Base-by-base conservation (phyloP, 257 asterid species). In the Przewalskia tangutica region DNA sequence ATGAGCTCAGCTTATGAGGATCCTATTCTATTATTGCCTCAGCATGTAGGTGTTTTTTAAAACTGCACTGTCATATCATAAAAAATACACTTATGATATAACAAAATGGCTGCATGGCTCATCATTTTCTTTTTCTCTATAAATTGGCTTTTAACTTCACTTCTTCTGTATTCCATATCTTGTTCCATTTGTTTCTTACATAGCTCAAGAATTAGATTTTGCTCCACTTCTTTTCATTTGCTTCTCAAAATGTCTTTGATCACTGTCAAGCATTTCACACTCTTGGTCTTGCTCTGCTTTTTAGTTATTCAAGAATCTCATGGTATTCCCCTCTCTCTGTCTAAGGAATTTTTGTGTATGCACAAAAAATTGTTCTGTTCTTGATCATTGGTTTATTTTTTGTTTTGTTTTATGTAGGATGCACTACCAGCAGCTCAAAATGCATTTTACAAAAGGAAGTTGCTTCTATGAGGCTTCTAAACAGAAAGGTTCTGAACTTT, bases 41-140 rank as follows among this genome's bases (percentile, higher is more conserved):
- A 86, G 86, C 87, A 86, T 71, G 77, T 32, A 87, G 86, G 36
- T 13, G 23, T 4, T 13, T 50, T 13, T 88, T 82, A 88, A 87
- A 89, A 88, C 93, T 89, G 91, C 91, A 92, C 91, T 88, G 90
- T 86, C 91, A 64, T 51, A 16, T 75, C 79, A 48, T 23, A 50
- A 75, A 36, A 20, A 50, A 40, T 44, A 70, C 7, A 18, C 78
- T 48, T 14, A 27, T 20, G 68, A 63, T 80, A 77, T 48, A 62
- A n/a, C 13, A 65, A 76, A 67, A 60, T 84, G 86, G 89, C 86
- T 84, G 86, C 89, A 67, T 77, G 65, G 70, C 84, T 67, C 85
- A 88, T 86, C 89, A 88, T 86, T 82, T 64, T 51, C 46, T 20
- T 27, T 55, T 40, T 7, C 36, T 80, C 81, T 86, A 88, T 86